Base-by-base conservation (phyloP, 2,329 filamentous ascomycete species). In the Achaetomium macrosporum region DNA sequence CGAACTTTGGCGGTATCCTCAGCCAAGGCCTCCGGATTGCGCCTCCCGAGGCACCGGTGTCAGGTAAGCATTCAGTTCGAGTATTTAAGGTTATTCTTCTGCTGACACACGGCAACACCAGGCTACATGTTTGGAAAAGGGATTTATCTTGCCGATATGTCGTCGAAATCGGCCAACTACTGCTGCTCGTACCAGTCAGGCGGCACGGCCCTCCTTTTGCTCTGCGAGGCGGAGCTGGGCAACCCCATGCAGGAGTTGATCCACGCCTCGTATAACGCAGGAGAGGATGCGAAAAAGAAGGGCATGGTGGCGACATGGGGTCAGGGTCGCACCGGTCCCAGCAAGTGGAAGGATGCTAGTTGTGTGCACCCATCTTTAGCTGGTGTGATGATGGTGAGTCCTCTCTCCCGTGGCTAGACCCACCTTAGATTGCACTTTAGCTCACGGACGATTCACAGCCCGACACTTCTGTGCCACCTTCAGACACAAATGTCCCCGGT, bases 81-180 rank as follows among this genome's bases (percentile, higher is more conserved):
- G 25, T 25, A 25, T 25, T 7, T 25, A 25, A 25, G 25, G 25
- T 25, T 25, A 7, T 25, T 25, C 25, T 25, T 25, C 25, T n/a
- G 7, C 25, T 25, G 7, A 25, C 7, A 25, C 7, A 25, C n/a
- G n/a, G n/a, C n/a, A n/a, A n/a, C 25, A 25, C 25, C 4, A 25
- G 25, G 88, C 1, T 90, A 92, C 72, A 92, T 92, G 87, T 95
- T 95, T 60, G 90, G 86, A 53, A 95, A 95, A 68, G 90, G 90
- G 42, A 87, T 95, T 43, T 95, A 95, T 65, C 78, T 95, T 2
- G 89, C 89, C 2, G 89, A 95, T 63, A 90, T 90, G 77, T 86
- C 83, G 0, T 86, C 81, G 65, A 95, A 95, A 70, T 90, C 85
- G 2, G 88, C 88, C 15, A 82, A 82, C 61, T 95, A 95, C 71